Evolutionary conservation across 768 basidiomycete genomes (phyloP).

Genomic region (Tulasnella sp.): DNA sequence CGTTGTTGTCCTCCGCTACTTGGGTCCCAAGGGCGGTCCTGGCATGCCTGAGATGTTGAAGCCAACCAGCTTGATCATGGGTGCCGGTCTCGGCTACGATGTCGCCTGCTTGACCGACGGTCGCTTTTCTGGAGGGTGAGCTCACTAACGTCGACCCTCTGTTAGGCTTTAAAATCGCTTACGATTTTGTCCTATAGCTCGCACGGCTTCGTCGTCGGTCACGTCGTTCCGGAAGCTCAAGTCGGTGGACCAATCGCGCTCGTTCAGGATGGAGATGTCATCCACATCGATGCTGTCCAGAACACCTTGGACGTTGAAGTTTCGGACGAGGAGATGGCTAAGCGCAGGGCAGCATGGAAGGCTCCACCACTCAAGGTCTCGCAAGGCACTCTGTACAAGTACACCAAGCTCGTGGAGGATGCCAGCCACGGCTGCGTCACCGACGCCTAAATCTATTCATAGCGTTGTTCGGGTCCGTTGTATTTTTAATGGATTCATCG

Average conservation of each 20-base stretch:
- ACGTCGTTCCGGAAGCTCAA: slow-evolving; percentile 95
- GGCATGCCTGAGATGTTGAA: slow-evolving; percentile 98
- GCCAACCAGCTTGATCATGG: slow-evolving; percentile 97
- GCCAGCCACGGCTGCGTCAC: slow-evolving; percentile 92
- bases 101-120: slow-evolving; percentile 98
- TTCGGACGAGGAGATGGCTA: slow-evolving; percentile 71
- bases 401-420: slow-evolving; percentile 80
- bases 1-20: slow-evolving; percentile 89
- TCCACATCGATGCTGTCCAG: slow-evolving; percentile 82
- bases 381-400: slow-evolving; percentile 84
- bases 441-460: slow-evolving; percentile 53
- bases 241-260: slow-evolving; percentile 91
- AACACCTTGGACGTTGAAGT: slow-evolving; percentile 80
- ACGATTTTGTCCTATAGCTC: slow-evolving; percentile 52
- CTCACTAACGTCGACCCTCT: slow-evolving; percentile 30
- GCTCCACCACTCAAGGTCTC: slow-evolving; percentile 80
- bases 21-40: slow-evolving; percentile 95
- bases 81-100: slow-evolving; percentile 91
- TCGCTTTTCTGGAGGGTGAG: slow-evolving; percentile 95
- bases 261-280: slow-evolving; percentile 80
- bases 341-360: slow-evolving; percentile 67
- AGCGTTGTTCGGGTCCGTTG: not conserved
- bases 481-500: not conserved
- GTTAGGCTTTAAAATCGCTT: slow-evolving; percentile 31
- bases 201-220: slow-evolving; percentile 94